These are phyloP conservation scores for Astraeus odoratus DNA, from an alignment of 768 basidiomycete genomes.

Conservation along the genomic window DNA sequence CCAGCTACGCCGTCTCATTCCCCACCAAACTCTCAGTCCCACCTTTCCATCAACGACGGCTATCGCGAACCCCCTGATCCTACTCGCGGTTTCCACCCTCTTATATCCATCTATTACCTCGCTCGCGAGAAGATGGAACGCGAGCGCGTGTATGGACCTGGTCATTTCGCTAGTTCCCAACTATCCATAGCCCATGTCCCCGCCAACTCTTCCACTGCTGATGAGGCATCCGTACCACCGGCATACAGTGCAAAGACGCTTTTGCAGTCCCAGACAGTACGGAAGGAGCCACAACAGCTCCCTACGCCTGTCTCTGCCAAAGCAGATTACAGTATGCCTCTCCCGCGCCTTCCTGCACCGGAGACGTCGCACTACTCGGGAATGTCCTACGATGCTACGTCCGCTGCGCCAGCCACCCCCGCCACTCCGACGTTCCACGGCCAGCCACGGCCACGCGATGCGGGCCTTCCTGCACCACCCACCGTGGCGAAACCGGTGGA, in stretches of 20 bases:
- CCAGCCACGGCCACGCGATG: slow-evolving; percentile 62
- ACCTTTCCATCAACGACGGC: slow-evolving; percentile 43
- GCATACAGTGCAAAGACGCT: slow-evolving; percentile 23
- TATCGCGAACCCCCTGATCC: slow-evolving; percentile 64
- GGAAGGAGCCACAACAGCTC: slow-evolving; percentile 23
- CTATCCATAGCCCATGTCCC: slow-evolving; percentile 44
- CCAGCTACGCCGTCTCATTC: slow-evolving; percentile 51
- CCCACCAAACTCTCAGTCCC: slow-evolving; percentile 53
- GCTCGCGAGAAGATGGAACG: slow-evolving; percentile 94
- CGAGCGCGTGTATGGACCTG: slow-evolving; percentile 88
- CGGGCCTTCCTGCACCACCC: slow-evolving; percentile 40
- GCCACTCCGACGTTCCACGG: slow-evolving; percentile 51
- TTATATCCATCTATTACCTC: slow-evolving; percentile 94
- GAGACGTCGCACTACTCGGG: slow-evolving; percentile 77
- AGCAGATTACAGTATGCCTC: slow-evolving; percentile 77
- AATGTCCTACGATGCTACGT: slow-evolving; percentile 65
- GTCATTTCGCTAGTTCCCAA: slow-evolving; percentile 91
- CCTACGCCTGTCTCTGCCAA: slow-evolving; percentile 29
- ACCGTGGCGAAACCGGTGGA: slow-evolving; percentile 28
- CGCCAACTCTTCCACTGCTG: slow-evolving; percentile 10
- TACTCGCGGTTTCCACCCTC: slow-evolving; percentile 87
- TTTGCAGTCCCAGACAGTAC: slow-evolving; percentile 25
- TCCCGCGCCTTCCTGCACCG: slow-evolving; percentile 75
- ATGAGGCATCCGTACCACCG: slow-evolving; percentile 15
- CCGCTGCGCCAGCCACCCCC: slow-evolving; percentile 41